phyloP scores from a whole-genome alignment of 306 rosid genomes.

The Purshia tridentata region DNA sequence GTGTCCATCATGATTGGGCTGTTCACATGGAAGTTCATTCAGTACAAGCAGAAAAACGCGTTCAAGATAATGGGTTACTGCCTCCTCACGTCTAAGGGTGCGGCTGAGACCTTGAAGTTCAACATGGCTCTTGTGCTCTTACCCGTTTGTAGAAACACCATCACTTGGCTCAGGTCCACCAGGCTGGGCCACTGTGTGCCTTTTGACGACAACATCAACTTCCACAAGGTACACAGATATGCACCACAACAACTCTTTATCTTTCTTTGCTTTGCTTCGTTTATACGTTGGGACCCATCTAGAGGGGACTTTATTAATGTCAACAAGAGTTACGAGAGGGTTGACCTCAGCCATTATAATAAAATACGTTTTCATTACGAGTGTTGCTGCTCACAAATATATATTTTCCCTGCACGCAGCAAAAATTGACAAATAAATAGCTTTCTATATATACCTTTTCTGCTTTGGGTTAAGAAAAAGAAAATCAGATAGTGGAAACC shows the following conservation, averaged over 20 bases:
- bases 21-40: conserved; percentile 79
- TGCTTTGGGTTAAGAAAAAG: not conserved
- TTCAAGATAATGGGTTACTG: conserved; percentile 81
- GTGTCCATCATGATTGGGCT: conserved; percentile 66
- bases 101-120: conserved; percentile 87
- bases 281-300: conserved; percentile 18
- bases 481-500: not conserved
- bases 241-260: not conserved
- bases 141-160: conserved; percentile 92
- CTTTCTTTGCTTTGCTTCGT: conserved; percentile 20
- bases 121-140: conserved; percentile 93
- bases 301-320: conserved; percentile 8
- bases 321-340: not conserved
- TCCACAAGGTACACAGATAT: conserved; percentile 94
- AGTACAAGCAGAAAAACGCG: conserved; percentile 62
- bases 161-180: conserved; percentile 92
- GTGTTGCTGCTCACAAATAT: no score
- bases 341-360: not conserved
- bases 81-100: conserved; percentile 86
- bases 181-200: conserved; percentile 61
- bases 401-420: not conserved
- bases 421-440: conserved; percentile 16
- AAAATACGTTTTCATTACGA: not conserved
- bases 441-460: not conserved
- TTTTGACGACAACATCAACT: conserved; percentile 97